Percentiles rank a stretch among this genome's conserved stretches.
Evolutionary conservation across 805 yeast genomes (phyloP).

Genomic region (Monosporozyma yasuniensis): DNA sequence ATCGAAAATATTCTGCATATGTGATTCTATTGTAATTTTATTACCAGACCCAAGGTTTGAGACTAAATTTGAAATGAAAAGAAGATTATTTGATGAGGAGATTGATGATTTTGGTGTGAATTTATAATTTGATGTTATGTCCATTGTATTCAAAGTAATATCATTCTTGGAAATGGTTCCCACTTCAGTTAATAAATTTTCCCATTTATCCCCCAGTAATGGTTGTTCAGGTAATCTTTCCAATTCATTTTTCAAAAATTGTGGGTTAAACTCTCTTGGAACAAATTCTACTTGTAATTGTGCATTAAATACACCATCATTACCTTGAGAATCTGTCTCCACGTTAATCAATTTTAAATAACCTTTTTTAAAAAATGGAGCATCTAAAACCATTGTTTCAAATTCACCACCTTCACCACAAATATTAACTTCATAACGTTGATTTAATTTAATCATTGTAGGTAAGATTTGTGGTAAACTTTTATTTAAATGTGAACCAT

Average conservation of each 20-base stretch:
- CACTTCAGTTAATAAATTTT: constrained; percentile 6
- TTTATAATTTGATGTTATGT: background rate
- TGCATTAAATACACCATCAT: constrained; percentile 65
- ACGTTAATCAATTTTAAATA: constrained; percentile 36
- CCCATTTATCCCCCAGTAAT: constrained; percentile 19
- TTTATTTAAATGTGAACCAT: constrained; percentile 57
- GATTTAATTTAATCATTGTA: constrained; percentile 46
- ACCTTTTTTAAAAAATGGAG: constrained; percentile 66
- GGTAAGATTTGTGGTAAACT: constrained; percentile 55
- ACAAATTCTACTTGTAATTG: constrained; percentile 45
- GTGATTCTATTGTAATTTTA: constrained; percentile 31
- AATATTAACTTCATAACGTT: constrained; percentile 71
- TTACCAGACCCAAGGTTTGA: constrained; percentile 18
- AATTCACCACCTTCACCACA: constrained; percentile 99
- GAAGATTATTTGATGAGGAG: constrained; percentile 21
- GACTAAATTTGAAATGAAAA: constrained; percentile 39
- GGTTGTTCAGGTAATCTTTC: constrained; percentile 31
- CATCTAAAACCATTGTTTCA: constrained; percentile 85
- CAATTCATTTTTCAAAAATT: constrained; percentile 21
- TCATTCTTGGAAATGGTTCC: background rate
- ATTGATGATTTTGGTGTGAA: constrained; percentile 1
- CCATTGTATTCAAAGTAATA: background rate
- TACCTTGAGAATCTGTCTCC: constrained; percentile 38
- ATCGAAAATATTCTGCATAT: constrained; percentile 42
- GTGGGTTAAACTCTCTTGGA: constrained; percentile 27